Evolutionary conservation across 2,329 filamentous ascomycete species (phyloP), one percentile per base, ranked within the genome.

Genomic region (Aspergillus sp.): DNA sequence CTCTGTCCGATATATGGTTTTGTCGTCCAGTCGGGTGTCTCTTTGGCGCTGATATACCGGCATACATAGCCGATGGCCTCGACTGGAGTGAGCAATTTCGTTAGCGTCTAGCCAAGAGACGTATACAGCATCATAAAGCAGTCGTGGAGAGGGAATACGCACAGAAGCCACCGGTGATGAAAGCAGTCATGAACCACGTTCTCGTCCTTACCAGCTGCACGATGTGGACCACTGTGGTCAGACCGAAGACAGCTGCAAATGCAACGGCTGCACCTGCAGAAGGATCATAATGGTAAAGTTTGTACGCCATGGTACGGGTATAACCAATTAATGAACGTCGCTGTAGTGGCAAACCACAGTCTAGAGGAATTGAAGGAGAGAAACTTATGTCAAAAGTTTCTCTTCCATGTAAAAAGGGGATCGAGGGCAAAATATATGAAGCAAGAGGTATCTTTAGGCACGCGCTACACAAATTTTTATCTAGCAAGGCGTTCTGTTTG

Each of bases 21-120:
- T 51, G 45, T 8, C 49, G 49, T 50, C 24, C 53, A 58, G n/a
- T 50, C 38, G 8, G 50, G 46, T 3, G 49, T 41, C 16, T 53
- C 30, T 17, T 51, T 24, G n/a, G 53, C 47, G n/a, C 40, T 49
- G 36, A 45, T 43, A 11, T 32, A 55, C 16, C 66, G 65, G 32
- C 60, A 63, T 11, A 64, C 54, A 42, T 69, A 68, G 36, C 67
- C 67, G 36, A 69, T 57, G 6, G 63, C 57, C 57, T 83, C 78
- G 65, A 82, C 78, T 81, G 26, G 11, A n/a, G n/a, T n/a, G 22
- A 24, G 22, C 22, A 24, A 24, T 3, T 3, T 24, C 7, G 22
- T 24, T 24, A 24, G 22, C 22, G 22, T 24, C 4, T 24, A 19
- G 41, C 19, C 20, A 6, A 10, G 38, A 24, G 24, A 7, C 4